Conservation (phyloP, 2,329 filamentous ascomycete species). For the Diaporthe sp. region DNA sequence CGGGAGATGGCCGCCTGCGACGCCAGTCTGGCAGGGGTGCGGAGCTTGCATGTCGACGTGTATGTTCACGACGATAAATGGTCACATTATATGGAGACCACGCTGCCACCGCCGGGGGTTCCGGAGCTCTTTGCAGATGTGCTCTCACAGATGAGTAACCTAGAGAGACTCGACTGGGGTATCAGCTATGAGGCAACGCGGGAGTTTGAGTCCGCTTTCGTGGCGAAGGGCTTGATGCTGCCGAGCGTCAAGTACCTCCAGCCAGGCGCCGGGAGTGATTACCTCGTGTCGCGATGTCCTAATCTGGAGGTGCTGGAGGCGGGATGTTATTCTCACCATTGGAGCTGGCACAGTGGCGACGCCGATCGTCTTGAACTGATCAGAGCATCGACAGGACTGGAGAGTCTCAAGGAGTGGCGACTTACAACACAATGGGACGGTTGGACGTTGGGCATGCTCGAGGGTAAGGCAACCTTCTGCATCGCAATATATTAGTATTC, state of each 20-base stretch:
- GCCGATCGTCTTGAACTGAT: not conserved
- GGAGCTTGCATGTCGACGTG: not conserved
- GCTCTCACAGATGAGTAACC: not conserved
- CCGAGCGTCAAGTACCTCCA: not conserved
- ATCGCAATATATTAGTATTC: fast-evolving
- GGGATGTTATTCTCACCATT: not conserved
- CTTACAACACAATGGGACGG: not conserved
- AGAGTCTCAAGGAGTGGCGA: not conserved
- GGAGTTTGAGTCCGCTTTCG: not conserved
- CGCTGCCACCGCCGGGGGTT: not conserved
- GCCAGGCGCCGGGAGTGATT: not conserved
- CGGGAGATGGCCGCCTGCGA: not conserved
- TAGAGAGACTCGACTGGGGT: constrained; percentile 6
- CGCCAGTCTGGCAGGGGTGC: not conserved
- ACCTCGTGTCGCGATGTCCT: not conserved
- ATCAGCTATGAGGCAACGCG: not conserved
- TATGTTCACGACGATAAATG: not conserved
- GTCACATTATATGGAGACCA: not conserved
- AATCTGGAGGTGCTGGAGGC: not conserved
- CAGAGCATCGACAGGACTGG: not conserved
- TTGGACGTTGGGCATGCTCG: not conserved
- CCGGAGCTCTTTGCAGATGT: not conserved
- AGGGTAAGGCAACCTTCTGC: not conserved
- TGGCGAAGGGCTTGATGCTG: not conserved
- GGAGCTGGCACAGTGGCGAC: not conserved